Percentiles rank a stretch among this genome's conserved stretches.
These are phyloP conservation scores for Wickerhamomyces queroliae DNA, from an alignment of 805 yeast genomes.

Conservation along the genomic window DNA sequence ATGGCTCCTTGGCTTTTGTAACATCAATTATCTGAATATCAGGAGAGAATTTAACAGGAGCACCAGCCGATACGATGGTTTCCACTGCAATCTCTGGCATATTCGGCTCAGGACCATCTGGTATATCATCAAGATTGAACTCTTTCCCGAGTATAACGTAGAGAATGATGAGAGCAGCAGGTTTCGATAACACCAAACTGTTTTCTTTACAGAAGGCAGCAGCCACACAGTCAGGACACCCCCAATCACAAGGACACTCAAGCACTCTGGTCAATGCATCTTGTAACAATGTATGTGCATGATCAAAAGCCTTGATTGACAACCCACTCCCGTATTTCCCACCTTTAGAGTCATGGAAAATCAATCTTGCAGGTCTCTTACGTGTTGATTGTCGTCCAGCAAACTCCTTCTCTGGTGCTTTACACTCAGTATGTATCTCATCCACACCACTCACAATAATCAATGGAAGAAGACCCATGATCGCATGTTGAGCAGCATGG, in stretches of 20 bases:
- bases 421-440: conserved; percentile 89
- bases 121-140: conserved; percentile 39
- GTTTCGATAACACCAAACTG: conserved; percentile 78
- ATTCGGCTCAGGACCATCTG: conserved; percentile 71
- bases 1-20: conserved; percentile 15
- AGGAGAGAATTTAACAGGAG: conserved; percentile 53
- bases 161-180: conserved; percentile 71
- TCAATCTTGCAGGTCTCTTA: conserved; percentile 79
- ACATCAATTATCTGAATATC: conserved; percentile 53
- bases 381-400: conserved; percentile 67
- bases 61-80: conserved; percentile 52
- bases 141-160: conserved; percentile 53
- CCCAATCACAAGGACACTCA: conserved; percentile 65
- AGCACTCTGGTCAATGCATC: conserved; percentile 54
- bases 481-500: conserved; percentile 94
- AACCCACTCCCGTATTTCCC: conserved; percentile 79
- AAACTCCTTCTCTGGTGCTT: conserved; percentile 96
- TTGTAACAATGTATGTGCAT: conserved; percentile 58
- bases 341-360: conserved; percentile 80
- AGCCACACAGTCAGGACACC: conserved; percentile 79
- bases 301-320: conserved; percentile 72
- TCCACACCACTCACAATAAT: conserved; percentile 67
- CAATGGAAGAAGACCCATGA: conserved; percentile 73
- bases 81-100: conserved; percentile 67
- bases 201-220: conserved; percentile 76